Evolutionary conservation across 139 green algal species (phyloP), one percentile per base, ranked within the genome.

Genomic region (Deuterostichococcus epilithicus): DNA sequence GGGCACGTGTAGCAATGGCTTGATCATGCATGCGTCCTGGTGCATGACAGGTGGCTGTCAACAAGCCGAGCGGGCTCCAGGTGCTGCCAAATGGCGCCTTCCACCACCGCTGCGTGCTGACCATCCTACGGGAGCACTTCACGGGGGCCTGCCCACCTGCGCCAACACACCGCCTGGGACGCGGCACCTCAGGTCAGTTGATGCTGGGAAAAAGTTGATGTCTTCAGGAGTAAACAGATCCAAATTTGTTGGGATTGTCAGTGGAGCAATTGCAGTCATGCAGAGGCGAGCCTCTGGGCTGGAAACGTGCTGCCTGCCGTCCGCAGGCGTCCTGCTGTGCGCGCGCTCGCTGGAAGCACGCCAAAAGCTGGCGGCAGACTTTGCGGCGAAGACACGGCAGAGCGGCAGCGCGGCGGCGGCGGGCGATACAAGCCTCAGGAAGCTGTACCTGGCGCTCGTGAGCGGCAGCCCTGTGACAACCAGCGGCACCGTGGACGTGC

Each of bases 391-490:
- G 1, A 63, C 52, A 28, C 10, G 18, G 52, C 52, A 52, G 42
- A 23, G 13, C 42, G 13, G 42, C 42, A 52, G 42, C 42, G 42
- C 8, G 42, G 42, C 42, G 13, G 42, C 13, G 58, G 69, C 30
- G 47, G 69, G 42, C 42, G 13, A 28, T 25, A 28, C 52, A 28
- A 68, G 23, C 23, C 39, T 80, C 35, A 66, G 82, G 28, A 88
- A 88, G 74, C 20, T 78, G 38, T 89, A 90, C 83, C 70, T 81
- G 0, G 76, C 86, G 3, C 47, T 88, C 38, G 81, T 87, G 74
- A 65, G 72, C 42, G 75, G 76, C 20, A 22, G 75, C 13, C 58
- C 79, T 22, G 0, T 2, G 33, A 28, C 33, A 71, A 70, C 74
- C 28, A 47, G 74, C 52, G 84, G 78, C 35, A 38, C 70, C 23